Percentiles rank a stretch among this genome's conserved stretches.
Conservation (phyloP, 2,329 filamentous ascomycete species). For the Penicillium polonicum region DNA sequence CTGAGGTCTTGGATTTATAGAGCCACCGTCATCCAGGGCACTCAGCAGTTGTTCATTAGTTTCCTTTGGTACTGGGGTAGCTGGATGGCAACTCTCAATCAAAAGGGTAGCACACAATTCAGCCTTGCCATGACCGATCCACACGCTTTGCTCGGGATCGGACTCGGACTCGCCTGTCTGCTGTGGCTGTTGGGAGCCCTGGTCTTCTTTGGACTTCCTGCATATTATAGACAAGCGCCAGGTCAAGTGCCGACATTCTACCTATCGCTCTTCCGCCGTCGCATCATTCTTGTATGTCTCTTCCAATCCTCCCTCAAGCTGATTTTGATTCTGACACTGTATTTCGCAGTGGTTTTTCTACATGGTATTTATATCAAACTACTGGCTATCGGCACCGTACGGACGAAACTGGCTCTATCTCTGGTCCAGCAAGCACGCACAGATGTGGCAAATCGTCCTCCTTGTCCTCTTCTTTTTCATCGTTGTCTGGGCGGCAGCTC, state of each 20-base stretch:
- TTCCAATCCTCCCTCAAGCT: constrained; percentile 31
- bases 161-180: constrained; percentile 56
- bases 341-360: constrained; percentile 55
- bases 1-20: constrained; percentile 64
- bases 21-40: constrained; percentile 64
- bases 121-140: constrained; percentile 39
- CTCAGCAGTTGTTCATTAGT: constrained; percentile 64
- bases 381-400: constrained; percentile 65
- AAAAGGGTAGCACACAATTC: constrained; percentile 42
- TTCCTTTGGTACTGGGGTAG: constrained; percentile 67
- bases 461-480: constrained; percentile 52
- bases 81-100: constrained; percentile 46
- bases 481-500: constrained; percentile 53
- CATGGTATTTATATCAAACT: constrained; percentile 63
- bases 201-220: constrained; percentile 60
- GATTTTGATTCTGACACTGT: not conserved
- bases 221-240: constrained; percentile 64
- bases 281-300: constrained; percentile 44
- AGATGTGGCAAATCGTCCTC: constrained; percentile 56
- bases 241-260: constrained; percentile 66
- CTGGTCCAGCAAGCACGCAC: constrained; percentile 56
- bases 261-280: constrained; percentile 58
- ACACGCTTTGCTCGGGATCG: constrained; percentile 53
- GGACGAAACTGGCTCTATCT: constrained; percentile 65
- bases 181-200: constrained; percentile 57